Percentiles rank a stretch among this genome's conserved stretches.
These are phyloP conservation scores for Leptographium lundbergii DNA, from an alignment of 2,329 filamentous ascomycete species.

Conservation along the genomic window DNA sequence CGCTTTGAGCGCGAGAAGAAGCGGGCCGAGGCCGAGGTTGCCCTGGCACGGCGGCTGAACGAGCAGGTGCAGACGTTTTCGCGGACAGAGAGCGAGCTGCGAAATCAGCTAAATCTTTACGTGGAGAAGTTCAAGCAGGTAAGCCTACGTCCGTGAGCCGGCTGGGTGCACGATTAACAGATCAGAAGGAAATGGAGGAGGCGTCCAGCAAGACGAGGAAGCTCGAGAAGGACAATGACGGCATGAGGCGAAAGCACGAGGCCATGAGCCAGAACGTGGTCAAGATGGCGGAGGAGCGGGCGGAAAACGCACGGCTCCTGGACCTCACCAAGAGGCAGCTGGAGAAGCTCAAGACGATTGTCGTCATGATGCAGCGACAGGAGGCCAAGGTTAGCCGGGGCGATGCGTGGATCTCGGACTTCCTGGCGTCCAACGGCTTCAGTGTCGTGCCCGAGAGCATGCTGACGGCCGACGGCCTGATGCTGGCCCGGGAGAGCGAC, in stretches of 20 bases:
- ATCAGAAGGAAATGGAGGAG: constrained; percentile 98
- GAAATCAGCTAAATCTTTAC: constrained; percentile 94
- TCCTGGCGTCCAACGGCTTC: constrained; percentile 30
- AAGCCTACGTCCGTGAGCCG: constrained; percentile 21
- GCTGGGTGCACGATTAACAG: constrained; percentile 45
- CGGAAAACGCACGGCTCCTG: constrained; percentile 59
- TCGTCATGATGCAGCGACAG: constrained; percentile 92
- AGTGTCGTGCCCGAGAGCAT: background rate
- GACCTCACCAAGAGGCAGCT: constrained; percentile 76
- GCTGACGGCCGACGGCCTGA: background rate
- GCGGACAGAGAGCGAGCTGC: constrained; percentile 85
- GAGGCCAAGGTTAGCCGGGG: constrained; percentile 29
- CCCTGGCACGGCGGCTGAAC: constrained; percentile 73
- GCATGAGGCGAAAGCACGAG: constrained; percentile 83
- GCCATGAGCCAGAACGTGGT: constrained; percentile 89
- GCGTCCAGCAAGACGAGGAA: constrained; percentile 99
- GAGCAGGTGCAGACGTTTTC: constrained; percentile 89
- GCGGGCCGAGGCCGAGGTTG: constrained; percentile 67
- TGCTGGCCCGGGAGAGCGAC: constrained; percentile 17
- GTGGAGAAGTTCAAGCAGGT: constrained; percentile 99
- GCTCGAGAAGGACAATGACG: constrained; percentile 90
- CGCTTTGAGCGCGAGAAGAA: constrained; percentile 86
- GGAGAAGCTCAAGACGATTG: constrained; percentile 84
- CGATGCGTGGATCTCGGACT: background rate
- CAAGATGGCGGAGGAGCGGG: constrained; percentile 91